Percentiles rank a stretch among this genome's conserved stretches.
Conservation (phyloP, 2,329 filamentous ascomycete genomes). For the Zymoseptoria ardabiliae region DNA sequence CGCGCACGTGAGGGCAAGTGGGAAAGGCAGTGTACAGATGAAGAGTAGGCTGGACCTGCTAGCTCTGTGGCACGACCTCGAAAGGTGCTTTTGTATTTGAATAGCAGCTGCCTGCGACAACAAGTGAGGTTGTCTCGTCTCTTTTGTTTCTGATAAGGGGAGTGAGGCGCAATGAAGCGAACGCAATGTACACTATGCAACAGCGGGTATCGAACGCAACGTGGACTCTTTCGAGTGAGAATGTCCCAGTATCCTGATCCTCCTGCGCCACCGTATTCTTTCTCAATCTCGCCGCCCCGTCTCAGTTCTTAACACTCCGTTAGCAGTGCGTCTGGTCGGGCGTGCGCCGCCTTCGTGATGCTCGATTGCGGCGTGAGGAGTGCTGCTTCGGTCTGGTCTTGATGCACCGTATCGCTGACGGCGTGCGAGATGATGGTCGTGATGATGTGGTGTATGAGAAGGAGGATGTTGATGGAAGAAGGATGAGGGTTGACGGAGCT, state of each 20-base stretch:
- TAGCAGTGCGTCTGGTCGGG: not conserved
- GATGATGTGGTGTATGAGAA: not conserved
- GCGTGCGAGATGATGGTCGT: not conserved
- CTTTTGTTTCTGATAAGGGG: slow-evolving; percentile 10
- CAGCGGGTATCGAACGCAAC: slow-evolving; percentile 4
- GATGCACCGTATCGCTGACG: not conserved
- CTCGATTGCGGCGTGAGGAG: not conserved
- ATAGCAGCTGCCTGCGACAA: slow-evolving; percentile 26
- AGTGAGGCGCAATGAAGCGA: slow-evolving; percentile 10
- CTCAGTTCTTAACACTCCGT: slow-evolving; percentile 1
- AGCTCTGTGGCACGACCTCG: slow-evolving; percentile 23
- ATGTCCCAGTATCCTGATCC: not conserved
- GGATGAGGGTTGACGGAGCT: not conserved
- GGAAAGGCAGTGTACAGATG: slow-evolving; percentile 21
- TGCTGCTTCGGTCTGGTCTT: not conserved
- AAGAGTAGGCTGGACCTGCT: slow-evolving; percentile 18
- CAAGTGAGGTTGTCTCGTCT: slow-evolving; percentile 5
- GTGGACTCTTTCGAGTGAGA: not conserved
- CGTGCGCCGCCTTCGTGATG: not conserved
- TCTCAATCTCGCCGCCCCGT: not conserved
- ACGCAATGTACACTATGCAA: slow-evolving; percentile 10
- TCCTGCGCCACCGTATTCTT: not conserved
- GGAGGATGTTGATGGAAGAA: not conserved
- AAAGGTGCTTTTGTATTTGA: slow-evolving; percentile 24
- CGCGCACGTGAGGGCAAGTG: slow-evolving; percentile 9